Evolutionary conservation across 495 filamentous ascomycete genomes (phyloP).

Genomic region (Cenococcum geophilum): DNA sequence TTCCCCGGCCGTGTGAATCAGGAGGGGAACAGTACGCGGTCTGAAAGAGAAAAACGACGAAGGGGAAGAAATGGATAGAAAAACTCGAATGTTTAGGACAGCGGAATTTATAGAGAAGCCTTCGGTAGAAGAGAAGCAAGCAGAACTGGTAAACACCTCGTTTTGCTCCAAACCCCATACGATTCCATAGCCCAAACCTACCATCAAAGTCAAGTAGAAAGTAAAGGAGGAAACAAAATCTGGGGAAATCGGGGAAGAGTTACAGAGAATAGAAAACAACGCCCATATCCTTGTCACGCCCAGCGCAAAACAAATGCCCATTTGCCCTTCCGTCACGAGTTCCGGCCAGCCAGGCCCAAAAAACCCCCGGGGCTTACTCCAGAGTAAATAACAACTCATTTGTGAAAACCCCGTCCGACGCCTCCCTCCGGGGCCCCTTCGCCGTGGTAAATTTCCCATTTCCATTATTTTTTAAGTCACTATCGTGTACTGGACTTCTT

Average conservation of each 20-base stretch:
- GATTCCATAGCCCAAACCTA: not conserved
- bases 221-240: not conserved
- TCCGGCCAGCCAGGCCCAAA: not conserved
- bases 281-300: not conserved
- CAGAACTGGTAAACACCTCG: too few species aligned
- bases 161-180: not conserved
- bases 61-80: too few species aligned
- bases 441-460: not conserved
- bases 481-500: constrained; percentile 30
- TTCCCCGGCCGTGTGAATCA: too few species aligned
- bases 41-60: too few species aligned
- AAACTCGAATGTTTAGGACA: too few species aligned
- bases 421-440: not conserved
- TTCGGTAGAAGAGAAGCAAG: too few species aligned
- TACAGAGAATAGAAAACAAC: not conserved
- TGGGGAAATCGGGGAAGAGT: not conserved
- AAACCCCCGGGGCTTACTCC: not conserved
- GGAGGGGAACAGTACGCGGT: too few species aligned
- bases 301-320: not conserved
- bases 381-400: not conserved
- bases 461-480: constrained; percentile 15
- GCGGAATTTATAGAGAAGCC: too few species aligned
- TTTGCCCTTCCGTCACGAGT: not conserved
- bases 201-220: not conserved
- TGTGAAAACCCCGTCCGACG: not conserved